Evolutionary conservation across 202 grass and related monocot genomes (phyloP), one percentile per base, ranked within the genome.

Genomic region (Panicum virgatum): DNA sequence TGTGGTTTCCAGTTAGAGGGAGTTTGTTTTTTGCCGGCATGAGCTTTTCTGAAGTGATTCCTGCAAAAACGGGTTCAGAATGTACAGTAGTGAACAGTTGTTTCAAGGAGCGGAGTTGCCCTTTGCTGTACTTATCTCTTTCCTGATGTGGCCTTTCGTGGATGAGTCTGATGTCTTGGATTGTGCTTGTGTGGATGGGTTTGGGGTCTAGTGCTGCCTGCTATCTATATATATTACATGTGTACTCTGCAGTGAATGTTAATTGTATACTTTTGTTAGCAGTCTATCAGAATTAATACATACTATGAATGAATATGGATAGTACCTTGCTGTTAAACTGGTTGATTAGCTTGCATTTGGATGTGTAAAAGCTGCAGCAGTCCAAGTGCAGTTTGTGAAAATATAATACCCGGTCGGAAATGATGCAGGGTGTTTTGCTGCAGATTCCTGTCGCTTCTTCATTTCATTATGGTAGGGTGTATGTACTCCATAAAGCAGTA

Each of bases 61-160:
- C 64, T 70, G 69, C 46, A 81, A 65, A 57, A 76, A 53, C 70
- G 22, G 50, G 75, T 40, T 72, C 22, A 36, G 25, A 9, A 20
- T 89, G 88, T 74, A 89, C 51, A 86, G 83, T 86, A 63, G 39
- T 82, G 57, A 44, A 62, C 61, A 12, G 68, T 56, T 79, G 39
- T 80, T 62, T 84, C 42, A 43, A 14, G 64, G 44, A 30, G 51
- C 18, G 38, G 34, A 50, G 22, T 87, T 38, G 40, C 18, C 18
- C 11, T 36, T 56, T 44, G 25, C 25, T 88, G 59, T 83, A 32
- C 45, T 53, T 25, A 18, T 75, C 15, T 26, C 7, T 45, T 29
- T 67, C 46, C 69, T 48, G 20, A 25, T 50, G 69, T 15, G 56
- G 38, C 70, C 72, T 7, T 22, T 79, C 60, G 59, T 59, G 69